Evolutionary conservation across 805 yeast species (phyloP).

Genomic region (Lipomyces yamanashiensis): DNA sequence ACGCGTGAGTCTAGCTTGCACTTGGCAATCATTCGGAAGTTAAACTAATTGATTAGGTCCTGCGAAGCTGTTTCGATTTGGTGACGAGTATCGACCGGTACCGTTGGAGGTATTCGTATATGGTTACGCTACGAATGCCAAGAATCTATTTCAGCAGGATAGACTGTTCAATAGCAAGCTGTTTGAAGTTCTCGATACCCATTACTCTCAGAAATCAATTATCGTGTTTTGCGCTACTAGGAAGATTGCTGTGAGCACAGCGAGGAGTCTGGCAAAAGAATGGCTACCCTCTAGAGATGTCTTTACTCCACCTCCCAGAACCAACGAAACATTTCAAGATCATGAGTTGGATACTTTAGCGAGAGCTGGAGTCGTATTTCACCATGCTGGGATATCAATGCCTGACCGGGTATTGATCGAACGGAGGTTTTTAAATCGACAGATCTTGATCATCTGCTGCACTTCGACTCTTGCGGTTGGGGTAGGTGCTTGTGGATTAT

Average conservation of each 20-base stretch:
- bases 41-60: slow-evolving; percentile 17
- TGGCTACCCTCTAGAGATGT: slow-evolving; percentile 18
- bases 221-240: slow-evolving; percentile 61
- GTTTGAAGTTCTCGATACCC: slow-evolving; percentile 47
- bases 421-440: slow-evolving; percentile 51
- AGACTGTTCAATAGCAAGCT: slow-evolving; percentile 46
- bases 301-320: neutral
- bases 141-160: slow-evolving; percentile 57
- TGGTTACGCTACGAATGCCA: slow-evolving; percentile 49
- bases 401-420: slow-evolving; percentile 56
- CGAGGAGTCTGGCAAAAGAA: slow-evolving; percentile 41
- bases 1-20: slow-evolving; percentile 1
- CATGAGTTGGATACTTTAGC: slow-evolving; percentile 21
- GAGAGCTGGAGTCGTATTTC: slow-evolving; percentile 54
- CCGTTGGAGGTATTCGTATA: slow-evolving; percentile 50
- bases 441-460: slow-evolving; percentile 54
- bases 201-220: slow-evolving; percentile 52
- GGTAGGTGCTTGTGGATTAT: slow-evolving; percentile 42
- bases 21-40: neutral
- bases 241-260: slow-evolving; percentile 54
- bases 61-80: slow-evolving; percentile 52
- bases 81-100: slow-evolving; percentile 56
- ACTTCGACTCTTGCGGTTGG: slow-evolving; percentile 68
- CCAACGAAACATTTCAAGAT: slow-evolving; percentile 13
- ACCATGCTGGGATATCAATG: slow-evolving; percentile 61